Evolutionary conservation across 164 flowering plant species (phyloP), one percentile per base, ranked within the genome.

Genomic region (Saururus chinensis): DNA sequence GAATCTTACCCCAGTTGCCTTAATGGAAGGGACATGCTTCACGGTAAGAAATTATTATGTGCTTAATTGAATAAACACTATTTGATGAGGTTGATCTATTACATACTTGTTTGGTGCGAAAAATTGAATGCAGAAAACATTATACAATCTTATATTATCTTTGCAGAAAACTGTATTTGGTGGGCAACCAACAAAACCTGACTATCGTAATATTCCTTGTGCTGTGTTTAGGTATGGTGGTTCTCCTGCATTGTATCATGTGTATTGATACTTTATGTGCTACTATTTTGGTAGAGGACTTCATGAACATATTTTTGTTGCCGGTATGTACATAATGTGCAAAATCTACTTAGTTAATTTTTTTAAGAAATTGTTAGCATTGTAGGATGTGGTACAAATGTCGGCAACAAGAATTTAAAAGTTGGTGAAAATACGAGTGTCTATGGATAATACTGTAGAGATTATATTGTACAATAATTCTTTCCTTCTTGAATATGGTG

Each of bases 1-100:
- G 63, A 89, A 89, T 73, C 92, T 89, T 66, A 89, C 96, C 23
- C 96, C 96, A 26, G 92, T 89, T 37, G 96, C 96, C 60, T 75
- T 89, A 61, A 83, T 89, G 96, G 96, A 89, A 76, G 96, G 82
- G 68, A 71, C 77, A 64, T 76, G 74, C 64, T 74, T 76, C 58
- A 59, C 77, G 49, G 79, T 70, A 72, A 64, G 71, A 66, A 23
- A 35, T 59, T 24, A 7, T 61, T 42, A 48, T 13, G 20, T 13
- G 21, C 52, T 30, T 2, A 30, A 30, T 30, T 30, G 37, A 30
- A 30, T 2, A 30, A 42, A 60, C 30, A 25, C n/a, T 23, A 53
- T 14, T 22, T 49, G 21, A 17, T 13, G 6, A 45, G 0, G 9
- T 58, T 35, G 48, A 19, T 17, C 16, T 0, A 19, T 26, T 35